A percentile compares a stretch with the other conserved stretches of the same genome.
Evolutionary conservation across 805 yeast genomes (phyloP).

Genomic region (Wickerhamiella sorbophila): DNA sequence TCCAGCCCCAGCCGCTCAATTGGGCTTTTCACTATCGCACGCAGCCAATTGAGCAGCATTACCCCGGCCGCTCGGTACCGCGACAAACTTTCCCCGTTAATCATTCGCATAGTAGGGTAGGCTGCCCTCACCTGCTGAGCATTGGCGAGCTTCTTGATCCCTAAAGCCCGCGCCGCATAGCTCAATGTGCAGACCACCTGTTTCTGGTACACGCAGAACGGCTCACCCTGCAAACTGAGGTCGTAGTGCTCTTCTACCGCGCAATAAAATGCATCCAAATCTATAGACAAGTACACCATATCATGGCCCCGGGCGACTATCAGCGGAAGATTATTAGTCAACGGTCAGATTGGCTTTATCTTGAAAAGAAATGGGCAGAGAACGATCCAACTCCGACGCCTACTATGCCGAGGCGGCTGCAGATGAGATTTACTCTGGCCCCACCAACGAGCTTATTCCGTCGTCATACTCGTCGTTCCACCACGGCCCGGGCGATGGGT

Average conservation of each 20-base stretch:
- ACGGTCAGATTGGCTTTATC: too few species aligned
- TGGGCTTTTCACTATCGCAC: conserved; percentile 11
- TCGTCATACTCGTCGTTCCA: conserved; percentile 57
- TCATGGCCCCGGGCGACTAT: too few species aligned
- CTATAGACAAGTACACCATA: conserved; percentile 18
- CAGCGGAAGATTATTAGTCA: too few species aligned
- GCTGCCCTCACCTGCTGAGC: conserved; percentile 9
- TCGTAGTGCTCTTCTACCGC: conserved; percentile 22
- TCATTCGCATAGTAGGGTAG: conserved; percentile 17
- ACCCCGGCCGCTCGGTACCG: conserved; percentile 22
- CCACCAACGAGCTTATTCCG: conserved; percentile 55
- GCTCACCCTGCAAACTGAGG: conserved; percentile 17
- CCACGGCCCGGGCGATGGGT: conserved; percentile 23
- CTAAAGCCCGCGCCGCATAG: conserved; percentile 22
- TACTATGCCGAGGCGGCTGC: conserved; percentile 20
- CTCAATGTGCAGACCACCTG: conserved; percentile 21
- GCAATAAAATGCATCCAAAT: conserved; percentile 25
- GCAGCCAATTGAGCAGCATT: conserved; percentile 16
- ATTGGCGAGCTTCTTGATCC: conserved; percentile 18
- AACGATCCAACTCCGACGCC: conserved; percentile 13
- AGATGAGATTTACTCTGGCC: conserved; percentile 56
- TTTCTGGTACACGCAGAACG: conserved; percentile 24
- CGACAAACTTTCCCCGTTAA: conserved; percentile 23
- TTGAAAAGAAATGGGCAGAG: neutral
- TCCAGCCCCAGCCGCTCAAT: conserved; percentile 25